Evolutionary conservation across 768 basidiomycete genomes (phyloP), one percentile per base, ranked within the genome.

Genomic region (Gloeophyllum trabeum): DNA sequence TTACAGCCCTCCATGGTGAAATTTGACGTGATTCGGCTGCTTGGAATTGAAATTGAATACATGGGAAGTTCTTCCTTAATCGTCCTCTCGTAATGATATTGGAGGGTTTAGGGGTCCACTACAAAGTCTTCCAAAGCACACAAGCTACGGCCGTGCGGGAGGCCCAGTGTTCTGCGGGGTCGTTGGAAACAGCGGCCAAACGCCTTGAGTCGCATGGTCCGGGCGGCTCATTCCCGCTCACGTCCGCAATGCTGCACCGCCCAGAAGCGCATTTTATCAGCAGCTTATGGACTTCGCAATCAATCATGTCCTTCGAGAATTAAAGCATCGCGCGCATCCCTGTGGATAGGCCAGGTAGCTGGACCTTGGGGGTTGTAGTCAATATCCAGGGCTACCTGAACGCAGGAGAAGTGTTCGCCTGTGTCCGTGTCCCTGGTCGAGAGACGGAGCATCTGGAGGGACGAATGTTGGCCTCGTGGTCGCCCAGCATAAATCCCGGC

Each of bases 331-430:
- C 35, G 79, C 69, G 81, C 3, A 85, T 87, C 28, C 80, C 80
- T 10, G 63, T 87, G 12, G 73, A 71, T 1, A 62, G 62, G 4
- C 75, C 28, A 10, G 10, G 16, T 10, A 37, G 70, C 2, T 80
- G 71, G 65, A 85, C 79, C 0, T 55, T 88, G 1, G 83, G 84
- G 3, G 83, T 83, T 1, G 72, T 85, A 5, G 80, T 80, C 1
- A 83, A 88, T 52, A 65, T 76, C 1, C 75, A 79, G 46, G 54
- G 58, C 1, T 71, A 64, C 44, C 64, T 85, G 4, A 24, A 63
- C 24, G 69, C 69, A 43, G 67, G 66, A 1, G 62, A 83, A 47
- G 69, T 86, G 16, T 88, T 81, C 51, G 77, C 70, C 1, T 80
- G 73, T 47, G 59, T 78, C 35, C 68, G 40, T 61, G 61, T 12